Conservation (phyloP, 768 basidiomycete species). For the Favolaschia claudopus region DNA sequence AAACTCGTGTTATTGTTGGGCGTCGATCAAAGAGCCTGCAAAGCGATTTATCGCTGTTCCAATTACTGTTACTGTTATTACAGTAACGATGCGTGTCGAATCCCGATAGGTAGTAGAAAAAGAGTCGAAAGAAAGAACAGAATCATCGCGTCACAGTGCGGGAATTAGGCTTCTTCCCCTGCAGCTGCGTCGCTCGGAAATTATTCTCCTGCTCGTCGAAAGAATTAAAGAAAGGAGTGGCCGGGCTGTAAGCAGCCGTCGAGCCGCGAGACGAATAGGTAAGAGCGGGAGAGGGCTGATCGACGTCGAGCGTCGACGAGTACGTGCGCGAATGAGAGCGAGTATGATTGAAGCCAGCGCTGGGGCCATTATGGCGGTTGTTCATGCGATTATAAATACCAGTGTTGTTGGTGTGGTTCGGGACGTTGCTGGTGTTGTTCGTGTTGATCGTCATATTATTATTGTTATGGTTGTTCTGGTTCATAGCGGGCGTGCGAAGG, state of each 20-base stretch:
- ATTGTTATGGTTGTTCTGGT: background rate
- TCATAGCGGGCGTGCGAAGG: background rate
- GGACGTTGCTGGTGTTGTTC: constrained; percentile 18
- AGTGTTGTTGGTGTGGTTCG: constrained; percentile 24
- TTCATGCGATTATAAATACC: constrained; percentile 25
- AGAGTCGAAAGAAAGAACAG: constrained; percentile 1
- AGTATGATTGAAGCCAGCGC: constrained; percentile 34
- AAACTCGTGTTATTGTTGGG: no score
- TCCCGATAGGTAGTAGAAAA: no score
- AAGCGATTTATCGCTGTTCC: no score
- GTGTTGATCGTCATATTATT: constrained; percentile 20
- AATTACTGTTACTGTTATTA: no score
- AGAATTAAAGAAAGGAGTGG: constrained; percentile 74
- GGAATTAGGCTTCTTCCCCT: constrained; percentile 16
- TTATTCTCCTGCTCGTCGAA: constrained; percentile 43
- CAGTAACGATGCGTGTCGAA: no score
- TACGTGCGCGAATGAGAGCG: constrained; percentile 28
- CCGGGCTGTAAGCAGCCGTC: constrained; percentile 72
- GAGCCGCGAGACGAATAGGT: constrained; percentile 70
- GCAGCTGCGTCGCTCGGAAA: constrained; percentile 17
- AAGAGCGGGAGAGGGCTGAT: constrained; percentile 61
- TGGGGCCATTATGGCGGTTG: constrained; percentile 15
- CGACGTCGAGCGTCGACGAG: constrained; percentile 31
- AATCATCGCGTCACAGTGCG: constrained; percentile 20
- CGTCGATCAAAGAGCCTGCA: no score